Base-by-base conservation (phyloP, 768 basidiomycete species). In the Terana coerulea region DNA sequence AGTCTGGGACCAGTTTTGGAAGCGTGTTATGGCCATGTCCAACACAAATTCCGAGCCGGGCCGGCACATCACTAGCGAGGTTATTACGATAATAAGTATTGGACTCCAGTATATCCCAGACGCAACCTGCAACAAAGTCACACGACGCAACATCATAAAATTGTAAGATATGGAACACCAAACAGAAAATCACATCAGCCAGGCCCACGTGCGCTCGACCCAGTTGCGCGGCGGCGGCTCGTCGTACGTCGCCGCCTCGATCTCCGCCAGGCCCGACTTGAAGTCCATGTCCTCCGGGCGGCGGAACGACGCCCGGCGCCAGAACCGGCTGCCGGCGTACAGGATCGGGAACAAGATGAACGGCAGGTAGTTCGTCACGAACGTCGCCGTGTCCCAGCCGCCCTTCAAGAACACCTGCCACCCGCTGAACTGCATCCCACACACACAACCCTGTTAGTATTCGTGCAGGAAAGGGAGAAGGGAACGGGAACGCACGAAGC, bases 401-500 rank as follows among this genome's bases (percentile, higher is more conserved):
- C 63, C 69, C n/a, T 57, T 61, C 22, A 75, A 57, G 60, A 75
- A 75, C n/a, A 75, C 72, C 21, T 58, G 49, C 67, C 69, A 76
- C 0, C 67, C 73, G 52, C 68, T 69, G 49, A 75, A 71, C 69
- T 72, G 46, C n/a, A n/a, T 63, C 15, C 3, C 3, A 39, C 17
- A 17, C 22, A 3, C 15, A 11, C 9, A 15, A 22, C 11, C 7
- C 5, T 11, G 34, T 49, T 19, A 40, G 39, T 12, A 15, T 3
- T 9, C 2, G 28, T 5, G 5, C 19, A 21, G 12, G 12, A 46
- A 9, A 31, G 11, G 5, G 26, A 50, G 24, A 22, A n/a, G 19
- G 12, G 21, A 34, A 17, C 4, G 21, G 29, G 7, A 15, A 72
- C 81, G 61, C 68, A 88, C 91, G 60, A 84, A 69, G 57, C 77